Percentiles rank a stretch among this genome's conserved stretches.
phyloP scores from a whole-genome alignment of 2,329 filamentous ascomycete genomes.

The Phoma sp. region DNA sequence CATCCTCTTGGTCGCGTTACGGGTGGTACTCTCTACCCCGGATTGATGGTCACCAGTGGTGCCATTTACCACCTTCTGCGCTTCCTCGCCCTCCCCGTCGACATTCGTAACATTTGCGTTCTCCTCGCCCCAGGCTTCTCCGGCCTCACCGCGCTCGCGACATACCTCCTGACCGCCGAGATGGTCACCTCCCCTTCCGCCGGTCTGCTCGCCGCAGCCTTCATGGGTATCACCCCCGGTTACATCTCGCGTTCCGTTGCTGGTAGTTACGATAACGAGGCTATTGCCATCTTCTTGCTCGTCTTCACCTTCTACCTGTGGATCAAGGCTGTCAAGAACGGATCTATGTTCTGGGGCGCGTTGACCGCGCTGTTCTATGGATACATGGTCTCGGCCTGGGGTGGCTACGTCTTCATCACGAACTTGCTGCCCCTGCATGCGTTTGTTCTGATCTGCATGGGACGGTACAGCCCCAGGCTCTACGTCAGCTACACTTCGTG shows the following conservation, averaged over 20 bases:
- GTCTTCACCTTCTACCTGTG: conserved; percentile 99
- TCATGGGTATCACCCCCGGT: conserved; percentile 97
- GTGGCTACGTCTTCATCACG: conserved; percentile 99
- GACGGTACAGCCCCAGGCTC: conserved; percentile 88
- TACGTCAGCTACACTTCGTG: conserved; percentile 98
- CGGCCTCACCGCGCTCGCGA: conserved; percentile 88
- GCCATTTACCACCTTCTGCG: conserved; percentile 94
- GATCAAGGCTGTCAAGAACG: conserved; percentile 98
- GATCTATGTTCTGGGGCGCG: conserved; percentile 95
- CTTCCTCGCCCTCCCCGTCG: conserved; percentile 87
- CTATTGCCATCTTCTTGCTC: conserved; percentile 97
- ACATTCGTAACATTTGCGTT: conserved; percentile 98
- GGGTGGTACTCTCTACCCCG: conserved; percentile 97
- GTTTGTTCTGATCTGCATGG: conserved; percentile 95
- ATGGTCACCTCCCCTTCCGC: conserved; percentile 96
- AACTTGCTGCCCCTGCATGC: conserved; percentile 94
- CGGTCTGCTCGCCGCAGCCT: conserved; percentile 88
- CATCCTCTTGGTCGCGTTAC: conserved; percentile 98
- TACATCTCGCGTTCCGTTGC: conserved; percentile 98
- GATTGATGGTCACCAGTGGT: conserved; percentile 98
- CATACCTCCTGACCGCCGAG: conserved; percentile 95
- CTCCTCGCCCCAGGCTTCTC: conserved; percentile 94
- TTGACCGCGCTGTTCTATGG: conserved; percentile 96
- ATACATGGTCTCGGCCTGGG: conserved; percentile 99
- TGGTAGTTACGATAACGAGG: conserved; percentile 99